Conservation (phyloP, 805 yeast genomes). For the Myxozyma melibiosi region DNA sequence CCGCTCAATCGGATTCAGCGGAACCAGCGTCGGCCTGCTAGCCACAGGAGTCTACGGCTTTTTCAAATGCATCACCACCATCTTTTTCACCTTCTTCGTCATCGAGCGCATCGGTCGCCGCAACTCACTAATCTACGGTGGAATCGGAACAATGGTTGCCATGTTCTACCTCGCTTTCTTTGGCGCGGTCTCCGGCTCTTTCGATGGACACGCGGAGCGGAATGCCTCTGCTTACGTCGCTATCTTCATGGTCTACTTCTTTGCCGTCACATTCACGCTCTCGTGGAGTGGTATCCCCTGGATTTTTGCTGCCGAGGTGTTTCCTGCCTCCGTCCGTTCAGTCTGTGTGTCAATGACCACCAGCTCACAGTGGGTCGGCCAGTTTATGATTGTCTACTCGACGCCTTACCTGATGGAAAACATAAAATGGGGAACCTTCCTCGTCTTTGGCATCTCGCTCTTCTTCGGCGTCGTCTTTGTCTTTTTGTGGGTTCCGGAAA, state of each 20-base stretch:
- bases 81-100: slow-evolving; percentile 77
- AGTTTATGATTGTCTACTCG: slow-evolving; percentile 45
- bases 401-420: slow-evolving; percentile 49
- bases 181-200: slow-evolving; percentile 16
- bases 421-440: slow-evolving; percentile 30
- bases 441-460: slow-evolving; percentile 35
- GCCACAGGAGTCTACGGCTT: slow-evolving; percentile 50
- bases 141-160: slow-evolving; percentile 59
- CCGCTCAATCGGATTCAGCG: slow-evolving; percentile 51
- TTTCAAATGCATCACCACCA: slow-evolving; percentile 57
- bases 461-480: slow-evolving; percentile 54
- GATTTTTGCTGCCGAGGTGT: slow-evolving; percentile 69
- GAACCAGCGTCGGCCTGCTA: slow-evolving; percentile 50
- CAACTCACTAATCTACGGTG: slow-evolving; percentile 60
- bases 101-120: slow-evolving; percentile 78
- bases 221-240: slow-evolving; percentile 13
- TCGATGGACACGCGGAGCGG: slow-evolving; percentile 6
- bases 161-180: slow-evolving; percentile 28
- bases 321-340: slow-evolving; percentile 66
- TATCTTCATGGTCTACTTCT: slow-evolving; percentile 25
- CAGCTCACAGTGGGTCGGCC: slow-evolving; percentile 68
- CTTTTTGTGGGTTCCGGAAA: slow-evolving; percentile 49
- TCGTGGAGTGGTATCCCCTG: slow-evolving; percentile 42
- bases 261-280: slow-evolving; percentile 15
- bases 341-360: slow-evolving; percentile 62